phyloP scores from a whole-genome alignment of 371 early-diverging fungal species.

The Mucor lusitanicus region DNA sequence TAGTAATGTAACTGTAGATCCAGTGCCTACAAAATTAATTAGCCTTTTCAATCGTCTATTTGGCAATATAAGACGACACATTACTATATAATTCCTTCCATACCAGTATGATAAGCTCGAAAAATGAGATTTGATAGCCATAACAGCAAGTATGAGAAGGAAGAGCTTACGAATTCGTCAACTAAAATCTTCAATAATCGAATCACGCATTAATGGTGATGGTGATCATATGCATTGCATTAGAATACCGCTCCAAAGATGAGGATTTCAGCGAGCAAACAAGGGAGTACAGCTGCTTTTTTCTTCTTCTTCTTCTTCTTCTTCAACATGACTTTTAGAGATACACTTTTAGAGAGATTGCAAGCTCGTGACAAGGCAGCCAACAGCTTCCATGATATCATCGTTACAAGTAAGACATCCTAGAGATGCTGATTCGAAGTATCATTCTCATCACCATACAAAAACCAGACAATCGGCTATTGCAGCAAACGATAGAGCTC shows the following conservation, averaged over 20 bases:
- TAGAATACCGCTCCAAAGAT: background rate
- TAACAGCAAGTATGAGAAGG: background rate
- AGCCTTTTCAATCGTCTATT: too few species aligned
- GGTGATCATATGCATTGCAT: background rate
- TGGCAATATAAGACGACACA: too few species aligned
- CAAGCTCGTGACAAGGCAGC: conserved; percentile 22
- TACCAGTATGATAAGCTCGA: too few species aligned
- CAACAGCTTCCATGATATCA: conserved; percentile 29
- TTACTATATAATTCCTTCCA: too few species aligned
- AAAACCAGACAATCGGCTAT: conserved; percentile 30
- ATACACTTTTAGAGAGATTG: conserved; percentile 23
- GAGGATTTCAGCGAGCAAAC: background rate
- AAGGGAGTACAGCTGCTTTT: background rate
- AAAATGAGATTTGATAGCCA: too few species aligned
- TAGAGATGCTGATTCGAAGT: background rate
- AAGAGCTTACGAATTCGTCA: background rate
- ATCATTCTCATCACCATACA: background rate
- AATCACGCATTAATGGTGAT: background rate
- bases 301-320: conserved; percentile 2
- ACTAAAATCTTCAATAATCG: too few species aligned
- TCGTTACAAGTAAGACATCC: conserved; percentile 23
- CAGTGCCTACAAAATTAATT: too few species aligned
- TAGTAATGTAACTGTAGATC: too few species aligned
- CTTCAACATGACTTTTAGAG: conserved; percentile 24
- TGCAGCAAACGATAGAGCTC: conserved; percentile 28